Base-by-base conservation (phyloP, 2,329 filamentous ascomycete species). In the Drechslerella dactyloides region DNA sequence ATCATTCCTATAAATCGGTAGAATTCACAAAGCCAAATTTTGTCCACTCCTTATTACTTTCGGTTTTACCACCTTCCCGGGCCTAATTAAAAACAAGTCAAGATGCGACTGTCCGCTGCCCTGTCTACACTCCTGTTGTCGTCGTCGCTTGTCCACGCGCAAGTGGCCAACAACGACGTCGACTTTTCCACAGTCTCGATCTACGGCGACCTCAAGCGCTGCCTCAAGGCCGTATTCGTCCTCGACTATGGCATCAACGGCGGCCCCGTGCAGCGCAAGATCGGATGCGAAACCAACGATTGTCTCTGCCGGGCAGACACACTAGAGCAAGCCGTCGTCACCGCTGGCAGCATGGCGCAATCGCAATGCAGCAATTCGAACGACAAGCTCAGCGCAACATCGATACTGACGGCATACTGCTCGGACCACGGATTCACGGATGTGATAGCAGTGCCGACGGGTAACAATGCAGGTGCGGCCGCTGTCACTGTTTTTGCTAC, bases 401-500 rank as follows among this genome's bases (percentile, higher is more conserved):
- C 60, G 1, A 56, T 72, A n/a, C 50, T 72, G 35, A 52, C 48
- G 4, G 42, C 54, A 27, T 72, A 72, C 53, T 72, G 68, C 35
- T 27, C 53, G 15, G 60, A 65, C 21, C 48, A 60, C 15, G 68
- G 68, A 35, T 65, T 72, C 40, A 48, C 57, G 35, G 52, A 52
- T n/a, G 42, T 52, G 33, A 42, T 44, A 33, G 60, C 60, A 11
- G 50, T 35, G 33, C 60, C 60, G 57, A 54, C 65, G 15, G 40
- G 19, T 44, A 52, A 57, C 50, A 35, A 53, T 24, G 33, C 60
- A 70, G 66, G 66, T 70, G 66, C 60, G 60, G 30, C 58, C 53
- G 50, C 50, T 30, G 60, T 65, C 68, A 72, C 68, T 65, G 60
- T 72, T 72, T 65, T 54, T 72, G 68, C 68, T 65, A 72, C 68